Percentiles rank a stretch among this genome's conserved stretches.
phyloP scores from a whole-genome alignment of 2,329 filamentous ascomycete species.

The Microdochium nivale region DNA sequence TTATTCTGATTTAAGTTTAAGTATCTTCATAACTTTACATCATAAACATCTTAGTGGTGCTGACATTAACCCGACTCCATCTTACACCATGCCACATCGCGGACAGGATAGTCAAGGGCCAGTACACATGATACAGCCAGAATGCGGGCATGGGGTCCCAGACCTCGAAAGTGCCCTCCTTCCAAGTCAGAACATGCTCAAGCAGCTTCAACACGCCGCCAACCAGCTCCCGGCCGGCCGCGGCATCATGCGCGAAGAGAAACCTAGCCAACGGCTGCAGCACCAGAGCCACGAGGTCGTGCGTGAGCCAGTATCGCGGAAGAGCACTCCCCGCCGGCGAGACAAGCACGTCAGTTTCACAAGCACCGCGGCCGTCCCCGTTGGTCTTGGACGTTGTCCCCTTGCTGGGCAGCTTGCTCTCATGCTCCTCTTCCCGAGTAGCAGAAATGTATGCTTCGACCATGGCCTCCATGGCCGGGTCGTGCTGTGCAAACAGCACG shows the following conservation, averaged over 20 bases:
- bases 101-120: conserved; percentile 40
- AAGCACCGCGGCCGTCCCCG: not conserved
- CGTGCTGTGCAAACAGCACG: conserved; percentile 42
- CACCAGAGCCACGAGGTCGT: conserved; percentile 49
- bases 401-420: not conserved
- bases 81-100: conserved; percentile 32
- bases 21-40: too few species aligned
- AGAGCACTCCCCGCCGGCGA: conserved; percentile 14
- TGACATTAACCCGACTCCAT: conserved; percentile 62
- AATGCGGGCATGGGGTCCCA: conserved; percentile 50
- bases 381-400: conserved; percentile 4
- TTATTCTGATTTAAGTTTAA: too few species aligned
- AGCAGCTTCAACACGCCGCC: conserved; percentile 18
- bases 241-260: conserved; percentile 13
- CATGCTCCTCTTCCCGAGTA: conserved; percentile 22
- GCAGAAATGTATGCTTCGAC: conserved; percentile 43
- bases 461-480: conserved; percentile 32
- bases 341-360: conserved; percentile 1
- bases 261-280: conserved; percentile 32
- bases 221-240: conserved; percentile 9
- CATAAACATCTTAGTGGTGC: conserved; percentile 43
- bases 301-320: conserved; percentile 55
- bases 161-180: conserved; percentile 41
- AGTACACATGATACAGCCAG: conserved; percentile 48
- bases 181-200: conserved; percentile 37